These are phyloP conservation scores for Tardiomyces blankii DNA, from an alignment of 1,139 yeast species.

Conservation along the genomic window DNA sequence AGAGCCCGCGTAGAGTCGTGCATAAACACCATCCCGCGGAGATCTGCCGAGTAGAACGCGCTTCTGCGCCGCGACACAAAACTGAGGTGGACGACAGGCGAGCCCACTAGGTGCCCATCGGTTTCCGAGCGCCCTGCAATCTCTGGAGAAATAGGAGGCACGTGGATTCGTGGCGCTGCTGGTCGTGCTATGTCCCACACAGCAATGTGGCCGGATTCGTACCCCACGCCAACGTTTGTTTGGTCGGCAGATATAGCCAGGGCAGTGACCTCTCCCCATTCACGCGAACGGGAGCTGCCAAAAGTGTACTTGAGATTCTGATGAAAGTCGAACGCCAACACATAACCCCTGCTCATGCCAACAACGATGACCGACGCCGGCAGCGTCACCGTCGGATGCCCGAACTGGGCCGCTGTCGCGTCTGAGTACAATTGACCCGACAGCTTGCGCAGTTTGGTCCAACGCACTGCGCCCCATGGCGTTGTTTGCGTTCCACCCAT, in stretches of 20 bases:
- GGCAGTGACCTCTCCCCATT: slow-evolving; percentile 35
- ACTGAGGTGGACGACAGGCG: slow-evolving; percentile 37
- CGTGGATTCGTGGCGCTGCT: slow-evolving; percentile 22
- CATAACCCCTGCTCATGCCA: slow-evolving; percentile 51
- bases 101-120: slow-evolving; percentile 44
- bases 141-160: slow-evolving; percentile 24
- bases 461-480: slow-evolving; percentile 24
- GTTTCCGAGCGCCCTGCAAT: slow-evolving; percentile 22
- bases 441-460: slow-evolving; percentile 35
- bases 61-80: slow-evolving; percentile 49
- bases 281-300: slow-evolving; percentile 20
- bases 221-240: slow-evolving; percentile 38
- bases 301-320: slow-evolving; percentile 40
- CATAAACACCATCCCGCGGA: slow-evolving; percentile 44
- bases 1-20: slow-evolving; percentile 51
- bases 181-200: slow-evolving; percentile 35
- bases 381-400: slow-evolving; percentile 37
- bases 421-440: slow-evolving; percentile 31
- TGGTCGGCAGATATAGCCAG: slow-evolving; percentile 42
- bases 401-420: slow-evolving; percentile 32
- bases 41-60: slow-evolving; percentile 49
- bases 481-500: too few relatives aligned
- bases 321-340: slow-evolving; percentile 52
- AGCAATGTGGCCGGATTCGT: slow-evolving; percentile 33
- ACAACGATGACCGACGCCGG: slow-evolving; percentile 45